phyloP scores from a whole-genome alignment of 306 rosid species.

The Canavalia ensiformis region DNA sequence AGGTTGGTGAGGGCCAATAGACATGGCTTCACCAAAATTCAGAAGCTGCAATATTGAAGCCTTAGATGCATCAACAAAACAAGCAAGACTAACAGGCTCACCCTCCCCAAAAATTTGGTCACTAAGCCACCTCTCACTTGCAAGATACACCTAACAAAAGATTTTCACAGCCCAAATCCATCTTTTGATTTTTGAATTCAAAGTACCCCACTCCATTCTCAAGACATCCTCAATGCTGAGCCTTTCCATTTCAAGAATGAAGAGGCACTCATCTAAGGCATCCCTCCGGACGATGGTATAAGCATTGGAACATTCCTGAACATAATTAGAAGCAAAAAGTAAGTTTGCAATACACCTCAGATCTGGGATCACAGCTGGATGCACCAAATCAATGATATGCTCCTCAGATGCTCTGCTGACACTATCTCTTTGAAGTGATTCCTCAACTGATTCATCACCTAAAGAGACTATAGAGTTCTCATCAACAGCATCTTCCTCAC shows the following conservation, averaged over 20 bases:
- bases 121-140: slow-evolving; percentile 83
- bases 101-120: slow-evolving; percentile 80
- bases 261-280: slow-evolving; percentile 84
- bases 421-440: slow-evolving; percentile 67
- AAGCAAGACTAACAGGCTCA: slow-evolving; percentile 58
- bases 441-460: slow-evolving; percentile 80
- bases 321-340: slow-evolving; percentile 78
- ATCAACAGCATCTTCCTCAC: slow-evolving; percentile 72
- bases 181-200: slow-evolving; percentile 81
- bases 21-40: slow-evolving; percentile 92
- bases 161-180: slow-evolving; percentile 90
- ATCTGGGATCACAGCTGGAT: slow-evolving; percentile 70
- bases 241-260: slow-evolving; percentile 83
- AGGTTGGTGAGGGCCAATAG: slow-evolving; percentile 90
- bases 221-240: slow-evolving; percentile 87
- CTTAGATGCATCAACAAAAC: slow-evolving; percentile 87
- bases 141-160: slow-evolving; percentile 87
- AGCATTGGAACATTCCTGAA: slow-evolving; percentile 77
- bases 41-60: slow-evolving; percentile 87
- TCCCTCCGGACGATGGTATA: slow-evolving; percentile 75
- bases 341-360: slow-evolving; percentile 72
- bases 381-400: slow-evolving; percentile 70
- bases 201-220: slow-evolving; percentile 74
- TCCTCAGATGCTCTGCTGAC: slow-evolving; percentile 73
- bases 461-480: slow-evolving; percentile 71